phyloP scores from a whole-genome alignment of 2,329 filamentous ascomycete species.

The Akanthomyces lecanii region DNA sequence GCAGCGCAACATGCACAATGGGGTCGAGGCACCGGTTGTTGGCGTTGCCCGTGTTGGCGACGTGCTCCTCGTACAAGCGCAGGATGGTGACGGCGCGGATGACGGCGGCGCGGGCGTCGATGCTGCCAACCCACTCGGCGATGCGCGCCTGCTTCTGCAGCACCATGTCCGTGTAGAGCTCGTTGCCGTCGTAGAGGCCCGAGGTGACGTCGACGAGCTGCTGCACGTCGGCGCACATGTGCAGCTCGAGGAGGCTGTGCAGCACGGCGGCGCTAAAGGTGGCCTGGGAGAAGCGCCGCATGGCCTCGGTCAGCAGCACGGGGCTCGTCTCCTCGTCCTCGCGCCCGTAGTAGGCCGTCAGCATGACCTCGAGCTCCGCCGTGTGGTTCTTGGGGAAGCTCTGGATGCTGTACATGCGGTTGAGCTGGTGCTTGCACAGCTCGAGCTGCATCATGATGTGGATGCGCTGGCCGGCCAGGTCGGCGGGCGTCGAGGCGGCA shows the following conservation, averaged over 20 bases:
- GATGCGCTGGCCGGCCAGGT: constrained; percentile 16
- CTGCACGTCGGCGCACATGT: constrained; percentile 12
- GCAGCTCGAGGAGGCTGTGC: constrained; percentile 9
- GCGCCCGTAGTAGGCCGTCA: constrained; percentile 10
- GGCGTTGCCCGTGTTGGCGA: not conserved
- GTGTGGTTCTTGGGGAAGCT: constrained; percentile 2
- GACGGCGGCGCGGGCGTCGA: constrained; percentile 6
- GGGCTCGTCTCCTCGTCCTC: constrained; percentile 13
- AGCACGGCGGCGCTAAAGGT: constrained; percentile 5
- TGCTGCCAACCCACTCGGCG: constrained; percentile 7
- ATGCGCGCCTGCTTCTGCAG: constrained; percentile 8
- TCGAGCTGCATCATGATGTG: constrained; percentile 26
- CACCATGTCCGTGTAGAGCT: constrained; percentile 11
- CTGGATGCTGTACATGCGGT: constrained; percentile 17
- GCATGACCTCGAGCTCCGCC: not conserved
- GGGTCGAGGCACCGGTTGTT: not conserved
- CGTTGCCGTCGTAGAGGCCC: constrained; percentile 9
- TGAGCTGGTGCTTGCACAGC: constrained; percentile 25
- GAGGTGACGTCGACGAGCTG: constrained; percentile 5
- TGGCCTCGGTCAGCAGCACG: constrained; percentile 9
- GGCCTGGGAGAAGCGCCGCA: constrained; percentile 11
- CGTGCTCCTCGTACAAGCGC: constrained; percentile 10
- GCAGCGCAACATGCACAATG: constrained; percentile 4
- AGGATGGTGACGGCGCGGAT: constrained; percentile 6
- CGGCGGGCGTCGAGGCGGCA: constrained; percentile 16